Base-by-base conservation (phyloP, 2,329 filamentous ascomycete genomes). In the Nemania sp. region DNA sequence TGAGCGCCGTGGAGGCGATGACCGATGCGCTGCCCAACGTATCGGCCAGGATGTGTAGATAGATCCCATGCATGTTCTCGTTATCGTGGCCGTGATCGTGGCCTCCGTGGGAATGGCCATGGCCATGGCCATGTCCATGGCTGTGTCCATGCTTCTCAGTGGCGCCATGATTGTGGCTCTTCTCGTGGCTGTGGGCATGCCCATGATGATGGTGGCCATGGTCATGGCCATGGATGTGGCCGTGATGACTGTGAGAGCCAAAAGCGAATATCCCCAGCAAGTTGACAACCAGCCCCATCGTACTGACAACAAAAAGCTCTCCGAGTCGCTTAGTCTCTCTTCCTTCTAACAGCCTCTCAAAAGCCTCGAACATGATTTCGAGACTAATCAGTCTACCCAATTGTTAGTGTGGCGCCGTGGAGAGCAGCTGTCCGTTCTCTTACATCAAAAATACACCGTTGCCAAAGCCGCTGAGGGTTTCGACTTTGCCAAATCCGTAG, bases 11-110 rank as follows among this genome's bases (percentile, higher is more conserved):
- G 6, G 91, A 97, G 28, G 91, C 84, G 57, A 99, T 96, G 42
- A 99, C 94, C 1, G 94, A 94, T 1, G 92, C 89, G 49, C 92
- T 97, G 22, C 94, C 94, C 24, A 97, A 84, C 0, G 94, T 96
- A 69, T 99, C 94, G 5, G 94, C 94, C 23, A 97, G 80, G 45
- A 99, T 90, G 67, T 99, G 94, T 17, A 99, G 78, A 72, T 96
- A 99, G 61, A 99, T 97, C 11, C 94, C 94, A 64, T 94, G 76
- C 92, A 99, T 97, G 68, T 99, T 99, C 66, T 99, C 94, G 70
- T 96, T 96, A 57, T 91, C 88, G 66, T 92, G 88, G n/a, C 75
- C 74, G 57, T 71, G 69, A 14, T 70, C 58, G 52, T 70, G 69
- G 59, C 48, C 14, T 36, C 19, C 33, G 33, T 39, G 36, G 36